Base-by-base conservation (phyloP, 1,284 basidiomycete genomes). In the Cryptococcus wingfieldii region DNA sequence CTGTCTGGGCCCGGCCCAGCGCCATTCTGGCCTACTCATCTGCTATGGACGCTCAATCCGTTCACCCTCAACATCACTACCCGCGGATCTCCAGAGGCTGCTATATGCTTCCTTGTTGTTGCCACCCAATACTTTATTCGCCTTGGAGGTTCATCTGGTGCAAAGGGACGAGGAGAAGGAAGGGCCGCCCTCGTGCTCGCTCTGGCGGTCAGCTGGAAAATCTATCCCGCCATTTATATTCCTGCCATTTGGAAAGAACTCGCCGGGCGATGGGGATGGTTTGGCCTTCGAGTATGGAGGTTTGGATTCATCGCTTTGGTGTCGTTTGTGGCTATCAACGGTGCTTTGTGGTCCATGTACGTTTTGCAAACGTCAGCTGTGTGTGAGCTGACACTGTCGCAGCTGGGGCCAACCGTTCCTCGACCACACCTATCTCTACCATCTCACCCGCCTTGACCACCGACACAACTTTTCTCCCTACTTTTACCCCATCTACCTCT, bases 401-500 rank as follows among this genome's bases (percentile, higher is more conserved):
- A 96, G 91, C 59, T 98, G 94, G 93, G 96, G 95, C 5, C 81
- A 87, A 62, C 87, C 93, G 0, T 97, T 97, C 79, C 78, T 98
- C 27, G 82, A 90, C 57, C 87, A 98, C 72, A 88, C 95, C 0
- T 98, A 93, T 76, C 80, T 98, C 16, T 98, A 98, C 76, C 96
- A 98, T 69, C 78, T 94, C 4, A 83, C 86, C 59, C 84, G 96
- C 38, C 83, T 90, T 25, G 96, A 99, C 76, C 93, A 98, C 70
- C 86, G 94, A 52, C 96, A 98, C 79, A 99, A 99, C 76, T 98
- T 99, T 77, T 92, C 91, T 14, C 89, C 93, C 0, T 97, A 98
- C 79, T 98, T 96, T 77, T 92, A 98, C 73, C 84, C 88, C 44
- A 93, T 88, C 38, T 98, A 98, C 74, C 84, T 98, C 47, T 68